Percentiles rank a stretch among this genome's conserved stretches.
These are phyloP conservation scores for Pseudopediastrum boryanum DNA, from an alignment of 139 green algal species.

Conservation along the genomic window DNA sequence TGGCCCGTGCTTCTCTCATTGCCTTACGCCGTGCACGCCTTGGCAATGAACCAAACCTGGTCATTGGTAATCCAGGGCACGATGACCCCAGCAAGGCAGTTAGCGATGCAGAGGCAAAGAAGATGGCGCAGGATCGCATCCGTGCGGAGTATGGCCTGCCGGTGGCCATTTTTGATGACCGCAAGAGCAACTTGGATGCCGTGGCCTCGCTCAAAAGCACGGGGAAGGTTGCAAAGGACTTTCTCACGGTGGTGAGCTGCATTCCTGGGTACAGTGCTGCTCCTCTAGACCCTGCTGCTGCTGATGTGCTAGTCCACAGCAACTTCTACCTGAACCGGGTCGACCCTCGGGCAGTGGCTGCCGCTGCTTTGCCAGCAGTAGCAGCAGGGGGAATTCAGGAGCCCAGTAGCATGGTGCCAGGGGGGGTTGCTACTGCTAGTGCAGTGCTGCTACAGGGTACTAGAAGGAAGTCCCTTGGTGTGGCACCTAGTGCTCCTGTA, in stretches of 20 bases:
- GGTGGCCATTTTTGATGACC: slow-evolving; percentile 14
- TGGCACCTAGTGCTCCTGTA: no score
- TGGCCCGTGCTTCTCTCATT: background rate
- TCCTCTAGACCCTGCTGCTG: background rate
- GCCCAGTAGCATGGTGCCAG: no score
- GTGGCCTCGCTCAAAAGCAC: background rate
- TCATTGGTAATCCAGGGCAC: slow-evolving; percentile 7
- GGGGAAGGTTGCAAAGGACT: background rate
- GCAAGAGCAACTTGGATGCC: slow-evolving; percentile 13
- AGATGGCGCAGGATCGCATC: background rate
- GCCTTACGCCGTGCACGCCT: slow-evolving; percentile 1
- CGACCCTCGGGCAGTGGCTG: background rate
- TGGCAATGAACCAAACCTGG: slow-evolving; percentile 6
- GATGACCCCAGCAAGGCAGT: slow-evolving; percentile 1
- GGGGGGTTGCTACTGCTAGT: no score
- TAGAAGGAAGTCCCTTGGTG: no score
- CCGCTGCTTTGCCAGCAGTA: background rate
- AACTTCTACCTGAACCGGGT: slow-evolving; percentile 8
- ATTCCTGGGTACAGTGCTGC: slow-evolving; percentile 6
- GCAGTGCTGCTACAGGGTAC: no score
- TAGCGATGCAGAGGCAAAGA: slow-evolving; percentile 5
- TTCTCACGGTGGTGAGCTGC: background rate
- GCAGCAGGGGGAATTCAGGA: background rate
- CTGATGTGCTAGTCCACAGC: background rate
- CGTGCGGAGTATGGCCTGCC: background rate